Base-by-base conservation (phyloP, 2,329 filamentous ascomycete species). In the Aureobasidium sp. region DNA sequence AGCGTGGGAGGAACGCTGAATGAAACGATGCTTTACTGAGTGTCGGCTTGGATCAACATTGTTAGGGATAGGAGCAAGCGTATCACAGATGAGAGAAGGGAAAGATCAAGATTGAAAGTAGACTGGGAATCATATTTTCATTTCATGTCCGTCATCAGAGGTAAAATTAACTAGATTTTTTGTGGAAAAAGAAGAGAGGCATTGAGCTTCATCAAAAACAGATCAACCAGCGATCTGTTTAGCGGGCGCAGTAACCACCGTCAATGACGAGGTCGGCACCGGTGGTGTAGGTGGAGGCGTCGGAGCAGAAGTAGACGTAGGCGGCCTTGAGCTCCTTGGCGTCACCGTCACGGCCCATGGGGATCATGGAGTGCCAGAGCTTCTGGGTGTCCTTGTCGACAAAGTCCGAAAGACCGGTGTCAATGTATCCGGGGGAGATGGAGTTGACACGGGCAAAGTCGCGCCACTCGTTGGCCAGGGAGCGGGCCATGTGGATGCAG, bases 381-480 rank as follows among this genome's bases (percentile, higher is more conserved):
- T 82, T 71, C 74, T 84, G 80, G 1, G 74, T 75, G 64, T 84
- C 73, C 75, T 83, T 71, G 61, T 79, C 78, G 35, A 86, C 82
- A 68, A 87, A 87, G 73, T 87, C 84, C 63, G 81, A 84, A 57
- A 86, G 75, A 63, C 83, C 84, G 23, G 84, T 87, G 72, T 85
- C 84, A 67, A 87, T 86, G 74, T 86, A 87, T 57, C 84, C 84
- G 6, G 84, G 84, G 3, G 83, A 86, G 72, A 87, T 83, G 71
- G 77, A 81, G 77, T 87, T 87, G 68, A 86, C 84, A 66, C 84
- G 81, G 49, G 84, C 84, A 71, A 87, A 87, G 71, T 84, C 83
- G 61, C 83, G 77, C 85, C 85, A 88, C 73, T 88, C 85, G 71
- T 85, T 86, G 68, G 85, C 84, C 61, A 88, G 76, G 46, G 83